Percentiles rank a stretch among this genome's conserved stretches.
Evolutionary conservation across 345 rosid species (phyloP).

Genomic region (Erysimum cheiranthoides): DNA sequence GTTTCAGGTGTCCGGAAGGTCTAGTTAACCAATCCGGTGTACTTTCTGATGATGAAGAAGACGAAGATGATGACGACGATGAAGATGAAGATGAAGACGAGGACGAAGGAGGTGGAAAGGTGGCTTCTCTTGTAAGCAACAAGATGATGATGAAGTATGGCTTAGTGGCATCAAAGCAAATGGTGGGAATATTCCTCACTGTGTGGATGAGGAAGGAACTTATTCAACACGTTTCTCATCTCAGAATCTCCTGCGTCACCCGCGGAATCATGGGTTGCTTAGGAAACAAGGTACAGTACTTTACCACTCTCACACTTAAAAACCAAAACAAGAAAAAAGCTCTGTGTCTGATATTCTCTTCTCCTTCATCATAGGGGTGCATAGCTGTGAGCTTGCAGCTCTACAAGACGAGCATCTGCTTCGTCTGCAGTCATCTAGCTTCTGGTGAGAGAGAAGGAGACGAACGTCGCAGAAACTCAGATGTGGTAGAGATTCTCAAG

Average conservation of each 20-base stretch:
- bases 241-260: conserved; percentile 69
- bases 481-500: conserved; percentile 78
- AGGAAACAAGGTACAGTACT: conserved; percentile 79
- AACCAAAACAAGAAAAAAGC: neutral
- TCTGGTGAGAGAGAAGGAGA: conserved; percentile 98
- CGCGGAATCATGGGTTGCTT: conserved; percentile 95
- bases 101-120: conserved; percentile 37
- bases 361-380: conserved; percentile 66
- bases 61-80: conserved; percentile 51
- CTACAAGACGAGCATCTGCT: conserved; percentile 87
- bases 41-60: conserved; percentile 78
- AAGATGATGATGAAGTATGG: conserved; percentile 64
- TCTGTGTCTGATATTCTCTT: conserved; percentile 17
- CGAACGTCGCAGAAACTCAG: conserved; percentile 79
- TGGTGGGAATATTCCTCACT: conserved; percentile 95
- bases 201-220: conserved; percentile 90
- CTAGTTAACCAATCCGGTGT: conserved; percentile 54
- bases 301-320: neutral
- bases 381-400: conserved; percentile 86
- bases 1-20: conserved; percentile 70
- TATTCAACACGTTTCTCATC: conserved; percentile 74
- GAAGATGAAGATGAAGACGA: conserved; percentile 40
- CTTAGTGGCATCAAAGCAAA: conserved; percentile 83
- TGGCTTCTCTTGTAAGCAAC: conserved; percentile 45
- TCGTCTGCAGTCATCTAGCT: conserved; percentile 91